These are phyloP conservation scores for Begonia masoniana DNA, from an alignment of 306 rosid species.

Conservation along the genomic window DNA sequence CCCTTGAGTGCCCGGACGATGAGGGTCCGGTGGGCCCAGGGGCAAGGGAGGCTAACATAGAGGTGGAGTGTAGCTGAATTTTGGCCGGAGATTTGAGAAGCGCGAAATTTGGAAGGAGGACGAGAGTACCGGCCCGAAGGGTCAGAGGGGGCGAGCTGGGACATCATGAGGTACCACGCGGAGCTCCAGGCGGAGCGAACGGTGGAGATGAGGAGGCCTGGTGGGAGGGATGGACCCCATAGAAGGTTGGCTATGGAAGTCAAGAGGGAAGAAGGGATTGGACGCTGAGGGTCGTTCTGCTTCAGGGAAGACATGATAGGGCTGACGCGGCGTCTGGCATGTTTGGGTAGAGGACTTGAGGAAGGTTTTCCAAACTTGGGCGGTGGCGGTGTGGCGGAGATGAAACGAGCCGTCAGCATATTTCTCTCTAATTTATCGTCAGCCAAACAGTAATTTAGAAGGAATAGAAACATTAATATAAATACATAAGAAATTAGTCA, in stretches of 20 bases:
- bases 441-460: background rate
- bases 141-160: slow-evolving; percentile 91
- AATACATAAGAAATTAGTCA: too few relatives aligned
- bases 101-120: slow-evolving; percentile 63
- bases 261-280: slow-evolving; percentile 27
- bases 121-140: slow-evolving; percentile 53
- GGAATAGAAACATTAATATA: too few relatives aligned
- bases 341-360: slow-evolving; percentile 7
- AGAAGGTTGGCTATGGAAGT: slow-evolving; percentile 54
- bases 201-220: slow-evolving; percentile 62
- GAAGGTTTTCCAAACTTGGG: background rate
- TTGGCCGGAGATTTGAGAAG: slow-evolving; percentile 14
- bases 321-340: slow-evolving; percentile 6
- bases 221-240: slow-evolving; percentile 85
- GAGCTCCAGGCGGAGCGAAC: slow-evolving; percentile 74
- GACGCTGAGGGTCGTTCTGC: slow-evolving; percentile 14
- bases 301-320: slow-evolving; percentile 35
- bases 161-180: slow-evolving; percentile 88
- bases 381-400: slow-evolving; percentile 9
- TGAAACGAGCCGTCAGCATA: background rate
- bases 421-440: background rate
- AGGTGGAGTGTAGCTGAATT: slow-evolving; percentile 35
- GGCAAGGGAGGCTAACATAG: slow-evolving; percentile 79
- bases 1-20: slow-evolving; percentile 78
- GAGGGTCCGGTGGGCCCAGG: slow-evolving; percentile 95